These are phyloP conservation scores for Cryptosporidium ubiquitum DNA, from an alignment of 169 alveolate species.

Conservation along the genomic window DNA sequence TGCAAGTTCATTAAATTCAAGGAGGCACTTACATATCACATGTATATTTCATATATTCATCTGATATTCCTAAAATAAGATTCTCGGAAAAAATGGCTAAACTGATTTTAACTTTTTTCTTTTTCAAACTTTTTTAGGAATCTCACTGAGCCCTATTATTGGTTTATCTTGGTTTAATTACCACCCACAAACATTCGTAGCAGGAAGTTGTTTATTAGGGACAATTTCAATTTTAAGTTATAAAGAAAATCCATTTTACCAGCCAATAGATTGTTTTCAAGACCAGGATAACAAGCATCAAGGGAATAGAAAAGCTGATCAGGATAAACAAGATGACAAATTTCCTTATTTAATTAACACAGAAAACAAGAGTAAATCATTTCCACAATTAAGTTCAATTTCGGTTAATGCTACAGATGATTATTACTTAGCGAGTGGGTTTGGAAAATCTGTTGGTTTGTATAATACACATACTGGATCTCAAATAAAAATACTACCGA, in stretches of 20 bases:
- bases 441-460: slow-evolving; percentile 74
- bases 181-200: slow-evolving; percentile 75
- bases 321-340: neutral
- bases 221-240: slow-evolving; percentile 75
- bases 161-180: slow-evolving; percentile 77
- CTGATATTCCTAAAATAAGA: neutral
- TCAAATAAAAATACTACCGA: slow-evolving; percentile 55
- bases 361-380: slow-evolving; percentile 19
- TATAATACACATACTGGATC: slow-evolving; percentile 76
- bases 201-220: slow-evolving; percentile 76
- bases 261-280: neutral
- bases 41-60: no score
- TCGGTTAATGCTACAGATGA: slow-evolving; percentile 78
- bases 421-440: slow-evolving; percentile 76
- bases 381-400: slow-evolving; percentile 76
- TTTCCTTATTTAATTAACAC: slow-evolving; percentile 26
- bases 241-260: slow-evolving; percentile 62
- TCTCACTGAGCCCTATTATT: slow-evolving; percentile 70
- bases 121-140: slow-evolving; percentile 19
- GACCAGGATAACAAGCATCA: neutral
- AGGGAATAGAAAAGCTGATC: neutral
- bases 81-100: neutral
- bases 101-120: neutral
- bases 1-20: neutral
- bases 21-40: no score